Evolutionary conservation across 2,329 filamentous ascomycete genomes (phyloP).

Genomic region (Alternaria brassicae): DNA sequence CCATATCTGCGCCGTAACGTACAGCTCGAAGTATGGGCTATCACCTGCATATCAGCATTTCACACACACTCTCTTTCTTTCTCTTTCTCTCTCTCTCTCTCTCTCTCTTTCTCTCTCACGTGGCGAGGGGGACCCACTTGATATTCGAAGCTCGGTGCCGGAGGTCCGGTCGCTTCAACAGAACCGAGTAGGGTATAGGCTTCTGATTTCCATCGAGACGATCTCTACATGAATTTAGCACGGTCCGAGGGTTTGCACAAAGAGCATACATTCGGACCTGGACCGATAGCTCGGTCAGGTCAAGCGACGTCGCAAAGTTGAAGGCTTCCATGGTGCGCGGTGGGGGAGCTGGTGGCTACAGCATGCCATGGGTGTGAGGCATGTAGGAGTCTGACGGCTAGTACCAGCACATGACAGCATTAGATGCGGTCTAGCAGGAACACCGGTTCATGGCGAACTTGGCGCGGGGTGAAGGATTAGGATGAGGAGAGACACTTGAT

Average conservation of each 20-base stretch:
- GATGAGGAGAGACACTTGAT: slow-evolving; percentile 7
- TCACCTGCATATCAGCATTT: slow-evolving; percentile 9
- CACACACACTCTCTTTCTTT: background rate
- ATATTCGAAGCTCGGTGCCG: slow-evolving; percentile 87
- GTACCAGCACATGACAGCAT: slow-evolving; percentile 7
- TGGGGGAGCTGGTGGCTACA: slow-evolving; percentile 28
- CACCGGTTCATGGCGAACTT: background rate
- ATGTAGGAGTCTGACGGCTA: slow-evolving; percentile 1
- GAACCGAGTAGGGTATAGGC: slow-evolving; percentile 75
- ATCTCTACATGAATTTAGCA: slow-evolving; percentile 61
- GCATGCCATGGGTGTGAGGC: slow-evolving; percentile 32
- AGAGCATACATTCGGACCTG: slow-evolving; percentile 66
- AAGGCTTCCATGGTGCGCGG: slow-evolving; percentile 80
- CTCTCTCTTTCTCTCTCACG: background rate
- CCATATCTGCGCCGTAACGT: slow-evolving; percentile 92
- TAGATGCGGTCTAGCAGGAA: background rate
- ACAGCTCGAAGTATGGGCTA: slow-evolving; percentile 85
- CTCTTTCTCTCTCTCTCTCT: background rate
- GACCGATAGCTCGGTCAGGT: slow-evolving; percentile 73
- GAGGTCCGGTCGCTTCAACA: slow-evolving; percentile 79
- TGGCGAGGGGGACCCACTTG: slow-evolving; percentile 58
- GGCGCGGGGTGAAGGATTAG: slow-evolving; percentile 19
- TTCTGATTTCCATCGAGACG: slow-evolving; percentile 80
- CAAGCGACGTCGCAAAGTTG: slow-evolving; percentile 89
- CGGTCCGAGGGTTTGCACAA: background rate